Evolutionary conservation across 805 yeast genomes (phyloP).

Genomic region (Kuraishia ogatae): DNA sequence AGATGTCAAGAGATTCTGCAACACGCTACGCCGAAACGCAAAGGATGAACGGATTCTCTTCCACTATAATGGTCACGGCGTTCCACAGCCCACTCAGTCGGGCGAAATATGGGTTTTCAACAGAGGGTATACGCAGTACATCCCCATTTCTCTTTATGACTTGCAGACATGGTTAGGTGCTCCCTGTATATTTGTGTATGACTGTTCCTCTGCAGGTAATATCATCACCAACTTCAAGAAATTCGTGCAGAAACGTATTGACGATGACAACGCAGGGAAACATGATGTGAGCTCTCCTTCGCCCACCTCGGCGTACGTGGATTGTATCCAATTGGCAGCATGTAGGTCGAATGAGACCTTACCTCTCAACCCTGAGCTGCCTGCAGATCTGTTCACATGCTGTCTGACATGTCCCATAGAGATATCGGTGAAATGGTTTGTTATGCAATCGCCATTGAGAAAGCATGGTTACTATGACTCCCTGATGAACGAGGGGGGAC

Average conservation of each 20-base stretch:
- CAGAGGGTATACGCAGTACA: conserved; percentile 93
- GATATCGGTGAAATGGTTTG: conserved; percentile 84
- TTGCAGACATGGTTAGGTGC: conserved; percentile 97
- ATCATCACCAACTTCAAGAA: conserved; percentile 83
- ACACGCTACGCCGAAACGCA: conserved; percentile 79
- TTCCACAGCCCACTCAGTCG: conserved; percentile 90
- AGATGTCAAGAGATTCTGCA: conserved; percentile 86
- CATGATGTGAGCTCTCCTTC: conserved; percentile 48
- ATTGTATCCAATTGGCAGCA: conserved; percentile 90
- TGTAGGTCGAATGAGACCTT: conserved; percentile 78
- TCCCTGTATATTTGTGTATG: conserved; percentile 91
- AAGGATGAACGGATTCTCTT: conserved; percentile 89
- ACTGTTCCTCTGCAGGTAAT: conserved; percentile 91
- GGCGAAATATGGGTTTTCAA: conserved; percentile 99
- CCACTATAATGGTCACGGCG: conserved; percentile 98
- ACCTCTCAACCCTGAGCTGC: conserved; percentile 90
- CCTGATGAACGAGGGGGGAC: conserved; percentile 40
- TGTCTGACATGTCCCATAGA: conserved; percentile 95
- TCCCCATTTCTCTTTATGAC: conserved; percentile 92
- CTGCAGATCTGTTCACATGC: conserved; percentile 93
- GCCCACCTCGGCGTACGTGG: conserved; percentile 63
- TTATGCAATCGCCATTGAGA: conserved; percentile 69
- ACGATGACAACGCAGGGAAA: conserved; percentile 66
- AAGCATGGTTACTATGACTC: conserved; percentile 38
- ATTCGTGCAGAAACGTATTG: conserved; percentile 83